Percentiles rank a stretch among this genome's conserved stretches.
Conservation (phyloP, 805 yeast genomes). For the Saccharomyces jurei region DNA sequence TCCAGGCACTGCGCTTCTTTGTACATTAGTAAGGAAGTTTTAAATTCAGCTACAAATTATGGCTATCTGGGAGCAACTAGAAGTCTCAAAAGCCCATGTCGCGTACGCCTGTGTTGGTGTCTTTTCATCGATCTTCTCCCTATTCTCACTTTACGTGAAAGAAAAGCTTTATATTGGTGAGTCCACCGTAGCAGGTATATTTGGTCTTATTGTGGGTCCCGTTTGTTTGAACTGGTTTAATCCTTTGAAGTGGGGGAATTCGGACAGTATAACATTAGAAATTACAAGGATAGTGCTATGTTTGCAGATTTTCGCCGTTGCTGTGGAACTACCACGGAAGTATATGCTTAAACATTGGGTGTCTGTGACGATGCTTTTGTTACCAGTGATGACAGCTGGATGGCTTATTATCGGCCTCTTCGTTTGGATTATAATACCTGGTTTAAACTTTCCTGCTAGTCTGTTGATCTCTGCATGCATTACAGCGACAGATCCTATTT, state of each 20-base stretch:
- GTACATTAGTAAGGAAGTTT: neutral
- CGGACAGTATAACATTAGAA: conserved; percentile 76
- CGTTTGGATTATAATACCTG: conserved; percentile 70
- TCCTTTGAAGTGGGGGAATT: conserved; percentile 79
- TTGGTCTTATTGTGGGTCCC: conserved; percentile 85
- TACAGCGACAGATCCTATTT: conserved; percentile 91
- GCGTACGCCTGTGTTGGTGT: conserved; percentile 86
- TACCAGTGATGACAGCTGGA: conserved; percentile 86
- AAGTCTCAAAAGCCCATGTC: conserved; percentile 58
- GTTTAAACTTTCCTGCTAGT: conserved; percentile 61
- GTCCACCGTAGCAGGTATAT: conserved; percentile 79
- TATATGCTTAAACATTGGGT: conserved; percentile 81
- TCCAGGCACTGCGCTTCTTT: neutral
- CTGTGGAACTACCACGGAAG: conserved; percentile 85
- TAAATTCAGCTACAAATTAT: conserved; percentile 5
- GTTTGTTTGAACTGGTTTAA: conserved; percentile 76
- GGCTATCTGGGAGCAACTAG: conserved; percentile 31
- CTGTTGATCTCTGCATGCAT: conserved; percentile 77
- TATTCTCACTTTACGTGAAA: conserved; percentile 73
- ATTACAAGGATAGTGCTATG: conserved; percentile 74
- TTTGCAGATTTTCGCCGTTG: conserved; percentile 87
- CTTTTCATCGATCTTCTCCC: conserved; percentile 70
- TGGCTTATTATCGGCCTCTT: conserved; percentile 80
- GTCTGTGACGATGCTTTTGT: conserved; percentile 61
- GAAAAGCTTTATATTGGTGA: conserved; percentile 84